Evolutionary conservation across 805 yeast species (phyloP).

Genomic region (Huiozyma sinensis): DNA sequence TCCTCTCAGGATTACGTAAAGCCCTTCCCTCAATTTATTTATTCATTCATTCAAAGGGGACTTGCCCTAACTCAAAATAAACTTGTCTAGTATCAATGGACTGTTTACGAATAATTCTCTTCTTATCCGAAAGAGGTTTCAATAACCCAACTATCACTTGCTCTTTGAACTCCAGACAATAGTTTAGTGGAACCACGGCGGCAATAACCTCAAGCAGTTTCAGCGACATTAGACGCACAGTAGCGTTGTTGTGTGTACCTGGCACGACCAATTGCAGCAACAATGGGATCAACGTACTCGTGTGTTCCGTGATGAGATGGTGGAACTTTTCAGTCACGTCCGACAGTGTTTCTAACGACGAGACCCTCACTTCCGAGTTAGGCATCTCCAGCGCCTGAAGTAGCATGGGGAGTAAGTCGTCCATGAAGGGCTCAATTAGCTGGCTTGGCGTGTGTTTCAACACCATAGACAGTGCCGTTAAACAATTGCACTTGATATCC

Average conservation of each 20-base stretch:
- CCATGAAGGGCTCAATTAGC: conserved; percentile 55
- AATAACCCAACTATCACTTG: conserved; percentile 39
- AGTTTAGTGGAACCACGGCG: conserved; percentile 29
- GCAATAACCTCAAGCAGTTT: conserved; percentile 45
- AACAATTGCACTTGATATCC: conserved; percentile 37
- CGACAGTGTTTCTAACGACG: conserved; percentile 50
- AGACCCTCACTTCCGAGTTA: conserved; percentile 40
- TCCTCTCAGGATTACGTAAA: too few species aligned
- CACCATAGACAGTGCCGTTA: conserved; percentile 58
- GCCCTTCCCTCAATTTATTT: neutral
- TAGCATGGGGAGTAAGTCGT: conserved; percentile 57
- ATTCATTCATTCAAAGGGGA: conserved; percentile 24
- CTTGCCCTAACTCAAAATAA: conserved; percentile 45
- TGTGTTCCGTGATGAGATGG: conserved; percentile 40
- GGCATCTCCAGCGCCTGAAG: conserved; percentile 48
- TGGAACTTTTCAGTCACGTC: conserved; percentile 48
- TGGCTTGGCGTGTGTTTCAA: conserved; percentile 53
- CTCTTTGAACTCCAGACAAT: conserved; percentile 42
- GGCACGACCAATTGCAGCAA: conserved; percentile 30
- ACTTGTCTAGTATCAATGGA: conserved; percentile 75
- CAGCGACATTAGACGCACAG: conserved; percentile 47
- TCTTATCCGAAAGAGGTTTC: conserved; percentile 57
- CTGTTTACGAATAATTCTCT: conserved; percentile 61
- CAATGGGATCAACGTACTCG: conserved; percentile 46
- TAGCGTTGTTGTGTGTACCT: conserved; percentile 30